These are phyloP conservation scores for Coemansia sp. DNA, from an alignment of 192 early-diverging fungal genomes.

Conservation along the genomic window DNA sequence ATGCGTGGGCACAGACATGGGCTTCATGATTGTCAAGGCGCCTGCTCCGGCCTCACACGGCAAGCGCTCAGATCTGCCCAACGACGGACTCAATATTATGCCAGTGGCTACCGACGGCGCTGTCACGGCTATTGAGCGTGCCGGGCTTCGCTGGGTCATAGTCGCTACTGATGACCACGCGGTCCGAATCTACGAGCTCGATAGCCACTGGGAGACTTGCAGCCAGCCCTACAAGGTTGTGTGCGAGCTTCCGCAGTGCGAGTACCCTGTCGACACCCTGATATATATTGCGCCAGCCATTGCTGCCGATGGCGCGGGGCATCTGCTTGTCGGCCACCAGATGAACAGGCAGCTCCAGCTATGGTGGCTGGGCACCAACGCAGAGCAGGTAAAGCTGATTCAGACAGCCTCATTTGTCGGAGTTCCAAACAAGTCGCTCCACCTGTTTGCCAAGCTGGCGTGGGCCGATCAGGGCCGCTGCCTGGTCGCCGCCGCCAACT, in stretches of 20 bases:
- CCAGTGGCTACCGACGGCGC: constrained; percentile 43
- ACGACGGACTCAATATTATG: constrained; percentile 41
- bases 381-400: constrained; percentile 23
- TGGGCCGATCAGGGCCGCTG: constrained; percentile 45
- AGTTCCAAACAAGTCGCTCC: constrained; percentile 13
- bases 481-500: constrained; percentile 27
- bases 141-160: constrained; percentile 41
- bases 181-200: constrained; percentile 41
- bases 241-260: constrained; percentile 29
- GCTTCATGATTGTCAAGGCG: constrained; percentile 46
- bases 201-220: constrained; percentile 28
- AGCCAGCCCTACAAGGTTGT: constrained; percentile 34
- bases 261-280: constrained; percentile 34
- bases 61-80: constrained; percentile 24
- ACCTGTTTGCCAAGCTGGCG: constrained; percentile 32
- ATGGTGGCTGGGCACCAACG: constrained; percentile 42
- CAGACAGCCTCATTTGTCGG: constrained; percentile 32
- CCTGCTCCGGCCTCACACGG: constrained; percentile 32
- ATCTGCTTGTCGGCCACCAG: constrained; percentile 30
- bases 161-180: constrained; percentile 29
- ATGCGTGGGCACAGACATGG: constrained; percentile 46
- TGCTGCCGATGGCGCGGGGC: constrained; percentile 35
- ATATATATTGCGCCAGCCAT: constrained; percentile 38
- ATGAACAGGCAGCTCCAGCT: constrained; percentile 40
- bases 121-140: constrained; percentile 46